Percentiles rank a stretch among this genome's conserved stretches.
Conservation (phyloP, 306 rosid genomes). For the Erythrophleum fordii region DNA sequence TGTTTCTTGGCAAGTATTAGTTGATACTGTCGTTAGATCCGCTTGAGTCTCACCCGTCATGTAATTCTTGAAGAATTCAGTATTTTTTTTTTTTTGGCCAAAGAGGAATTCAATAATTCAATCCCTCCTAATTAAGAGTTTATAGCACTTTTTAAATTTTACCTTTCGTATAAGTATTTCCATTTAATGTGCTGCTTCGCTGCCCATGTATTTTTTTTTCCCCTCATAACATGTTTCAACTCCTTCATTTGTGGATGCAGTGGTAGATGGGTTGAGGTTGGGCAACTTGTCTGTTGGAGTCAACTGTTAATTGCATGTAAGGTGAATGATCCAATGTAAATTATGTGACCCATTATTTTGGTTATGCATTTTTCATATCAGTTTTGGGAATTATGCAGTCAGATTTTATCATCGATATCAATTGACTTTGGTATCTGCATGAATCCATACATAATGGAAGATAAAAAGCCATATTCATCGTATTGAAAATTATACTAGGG, state of each 20-base stretch:
- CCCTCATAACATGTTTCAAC: slow-evolving; percentile 37
- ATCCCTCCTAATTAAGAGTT: slow-evolving; percentile 16
- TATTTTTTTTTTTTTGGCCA: neutral
- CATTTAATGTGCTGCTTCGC: slow-evolving; percentile 28
- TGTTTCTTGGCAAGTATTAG: slow-evolving; percentile 18
- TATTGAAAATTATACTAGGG: neutral
- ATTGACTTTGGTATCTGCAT: slow-evolving; percentile 1
- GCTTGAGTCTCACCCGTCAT: neutral
- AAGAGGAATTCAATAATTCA: neutral
- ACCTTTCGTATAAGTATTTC: neutral
- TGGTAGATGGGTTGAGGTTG: slow-evolving; percentile 80
- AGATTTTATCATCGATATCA: neutral
- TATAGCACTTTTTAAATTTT: neutral
- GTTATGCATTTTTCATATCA: slow-evolving; percentile 12
- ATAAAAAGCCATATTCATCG: neutral
- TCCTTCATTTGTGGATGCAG: slow-evolving; percentile 62
- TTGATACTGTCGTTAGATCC: neutral
- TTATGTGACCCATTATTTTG: neutral
- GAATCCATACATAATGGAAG: neutral
- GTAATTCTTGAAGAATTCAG: slow-evolving; percentile 4
- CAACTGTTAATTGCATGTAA: slow-evolving; percentile 47
- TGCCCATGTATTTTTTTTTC: slow-evolving; percentile 27
- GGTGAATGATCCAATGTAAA: slow-evolving; percentile 41
- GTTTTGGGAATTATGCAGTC: neutral
- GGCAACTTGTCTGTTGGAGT: slow-evolving; percentile 29